Conservation (phyloP, 306 rosid species). For the Cyclanthera cordifolia region DNA sequence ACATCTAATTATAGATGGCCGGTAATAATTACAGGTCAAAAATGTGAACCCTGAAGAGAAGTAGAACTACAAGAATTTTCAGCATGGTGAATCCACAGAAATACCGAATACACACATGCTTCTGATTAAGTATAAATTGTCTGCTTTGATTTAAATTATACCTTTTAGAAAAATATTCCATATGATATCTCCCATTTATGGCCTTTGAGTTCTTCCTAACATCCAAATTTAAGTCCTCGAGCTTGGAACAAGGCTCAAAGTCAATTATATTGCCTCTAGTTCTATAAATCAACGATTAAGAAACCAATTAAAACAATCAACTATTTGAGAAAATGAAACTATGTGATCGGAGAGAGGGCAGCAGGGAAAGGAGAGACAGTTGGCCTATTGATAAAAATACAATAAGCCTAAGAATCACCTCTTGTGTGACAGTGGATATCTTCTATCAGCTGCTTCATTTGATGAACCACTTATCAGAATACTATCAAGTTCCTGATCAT, state of each 20-base stretch:
- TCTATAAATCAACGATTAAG: constrained; percentile 22
- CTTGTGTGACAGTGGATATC: no score
- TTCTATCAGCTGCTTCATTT: not conserved
- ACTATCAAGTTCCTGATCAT: constrained; percentile 25
- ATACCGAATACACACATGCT: not conserved
- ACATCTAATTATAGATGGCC: not conserved
- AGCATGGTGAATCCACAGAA: not conserved
- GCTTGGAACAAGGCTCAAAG: constrained; percentile 93
- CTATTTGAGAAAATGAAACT: not conserved
- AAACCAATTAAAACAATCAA: constrained; percentile 1
- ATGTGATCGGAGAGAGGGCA: not conserved
- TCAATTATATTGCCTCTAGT: constrained; percentile 50
- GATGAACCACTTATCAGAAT: constrained; percentile 21
- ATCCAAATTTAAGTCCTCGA: constrained; percentile 86
- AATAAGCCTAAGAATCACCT: not conserved
- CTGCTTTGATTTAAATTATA: constrained; percentile 20
- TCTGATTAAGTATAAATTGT: not conserved
- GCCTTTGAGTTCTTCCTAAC: constrained; percentile 50
- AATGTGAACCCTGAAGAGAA: not conserved
- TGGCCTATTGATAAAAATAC: not conserved
- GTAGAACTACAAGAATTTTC: not conserved
- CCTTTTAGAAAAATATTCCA: constrained; percentile 39
- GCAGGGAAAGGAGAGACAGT: constrained; percentile 1
- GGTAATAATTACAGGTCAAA: not conserved
- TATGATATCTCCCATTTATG: constrained; percentile 28